These are phyloP conservation scores for Neurospora africana DNA, from an alignment of 495 filamentous ascomycete genomes.

Conservation along the genomic window DNA sequence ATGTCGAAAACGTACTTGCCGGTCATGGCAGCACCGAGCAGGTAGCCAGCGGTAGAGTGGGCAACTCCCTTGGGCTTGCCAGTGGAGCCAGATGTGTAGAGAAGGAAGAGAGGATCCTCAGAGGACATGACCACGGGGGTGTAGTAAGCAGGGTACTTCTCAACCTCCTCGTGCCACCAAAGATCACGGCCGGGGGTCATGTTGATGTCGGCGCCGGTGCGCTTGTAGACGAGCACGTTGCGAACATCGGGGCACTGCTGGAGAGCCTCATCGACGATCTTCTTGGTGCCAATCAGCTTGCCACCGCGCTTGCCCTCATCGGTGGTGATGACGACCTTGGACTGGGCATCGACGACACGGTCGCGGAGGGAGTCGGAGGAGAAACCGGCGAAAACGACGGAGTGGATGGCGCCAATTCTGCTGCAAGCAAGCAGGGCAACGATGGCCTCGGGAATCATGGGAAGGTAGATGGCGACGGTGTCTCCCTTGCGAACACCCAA, in stretches of 20 bases:
- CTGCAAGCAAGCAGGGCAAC: slow-evolving; percentile 84
- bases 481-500: slow-evolving; percentile 97
- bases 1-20: slow-evolving; percentile 99
- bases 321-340: slow-evolving; percentile 87
- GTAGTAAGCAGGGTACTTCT: slow-evolving; percentile 88
- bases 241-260: slow-evolving; percentile 91
- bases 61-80: slow-evolving; percentile 98
- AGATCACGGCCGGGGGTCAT: slow-evolving; percentile 80
- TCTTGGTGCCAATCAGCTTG: slow-evolving; percentile 96
- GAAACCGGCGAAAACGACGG: slow-evolving; percentile 97
- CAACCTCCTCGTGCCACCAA: slow-evolving; percentile 98
- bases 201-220: slow-evolving; percentile 87
- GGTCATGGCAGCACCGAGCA: slow-evolving; percentile 82
- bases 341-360: slow-evolving; percentile 82
- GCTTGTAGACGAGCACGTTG: slow-evolving; percentile 83
- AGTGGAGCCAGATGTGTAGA: slow-evolving; percentile 96
- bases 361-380: slow-evolving; percentile 94
- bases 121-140: slow-evolving; percentile 78
- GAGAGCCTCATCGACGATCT: slow-evolving; percentile 96
- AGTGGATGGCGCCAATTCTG: slow-evolving; percentile 93
- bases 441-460: slow-evolving; percentile 96
- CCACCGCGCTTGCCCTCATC: slow-evolving; percentile 97
- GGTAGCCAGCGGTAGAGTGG: slow-evolving; percentile 94
- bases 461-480: slow-evolving; percentile 92
- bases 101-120: slow-evolving; percentile 92